Conservation (phyloP, 768 basidiomycete genomes). For the Lyophyllum semitale region DNA sequence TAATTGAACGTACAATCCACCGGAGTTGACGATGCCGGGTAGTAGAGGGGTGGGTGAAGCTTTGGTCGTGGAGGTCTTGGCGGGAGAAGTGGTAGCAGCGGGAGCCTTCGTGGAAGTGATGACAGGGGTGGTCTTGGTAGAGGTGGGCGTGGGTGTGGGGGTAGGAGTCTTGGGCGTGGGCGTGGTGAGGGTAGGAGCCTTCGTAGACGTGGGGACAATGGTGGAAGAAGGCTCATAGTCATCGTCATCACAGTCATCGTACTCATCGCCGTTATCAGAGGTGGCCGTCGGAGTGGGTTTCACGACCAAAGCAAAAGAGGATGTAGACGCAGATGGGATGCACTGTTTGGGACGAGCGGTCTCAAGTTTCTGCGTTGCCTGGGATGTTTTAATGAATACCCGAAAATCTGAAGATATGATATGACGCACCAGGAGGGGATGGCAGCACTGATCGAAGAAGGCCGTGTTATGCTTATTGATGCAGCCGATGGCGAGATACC, state of each 20-base stretch:
- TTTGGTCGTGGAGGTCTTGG: constrained; percentile 12
- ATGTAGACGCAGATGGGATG: constrained; percentile 38
- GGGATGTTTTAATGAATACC: constrained; percentile 4
- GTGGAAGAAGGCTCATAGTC: constrained; percentile 21
- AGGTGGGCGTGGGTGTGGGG: constrained; percentile 14
- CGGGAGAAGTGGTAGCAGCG: constrained; percentile 4
- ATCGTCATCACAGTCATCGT: constrained; percentile 30
- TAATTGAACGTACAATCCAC: constrained; percentile 51
- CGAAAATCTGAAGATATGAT: neutral
- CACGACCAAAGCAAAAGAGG: constrained; percentile 23
- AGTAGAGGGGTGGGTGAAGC: constrained; percentile 15
- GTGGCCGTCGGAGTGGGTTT: constrained; percentile 28
- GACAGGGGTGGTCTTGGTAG: constrained; percentile 18
- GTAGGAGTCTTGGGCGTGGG: constrained; percentile 14
- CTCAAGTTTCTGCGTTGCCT: constrained; percentile 54
- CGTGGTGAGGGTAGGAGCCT: constrained; percentile 18
- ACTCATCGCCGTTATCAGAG: constrained; percentile 35
- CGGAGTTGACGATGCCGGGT: constrained; percentile 26
- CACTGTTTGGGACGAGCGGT: constrained; percentile 54
- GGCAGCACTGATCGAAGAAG: constrained; percentile 74
- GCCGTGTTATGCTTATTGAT: constrained; percentile 44
- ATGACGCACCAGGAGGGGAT: constrained; percentile 64
- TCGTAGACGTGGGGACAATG: constrained; percentile 18
- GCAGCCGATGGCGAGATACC: constrained; percentile 63
- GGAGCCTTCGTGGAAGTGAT: constrained; percentile 16